Percentiles rank a stretch among this genome's conserved stretches.
phyloP scores from a whole-genome alignment of 2,329 filamentous ascomycete genomes.

The Sphaerostilbella broomeana region DNA sequence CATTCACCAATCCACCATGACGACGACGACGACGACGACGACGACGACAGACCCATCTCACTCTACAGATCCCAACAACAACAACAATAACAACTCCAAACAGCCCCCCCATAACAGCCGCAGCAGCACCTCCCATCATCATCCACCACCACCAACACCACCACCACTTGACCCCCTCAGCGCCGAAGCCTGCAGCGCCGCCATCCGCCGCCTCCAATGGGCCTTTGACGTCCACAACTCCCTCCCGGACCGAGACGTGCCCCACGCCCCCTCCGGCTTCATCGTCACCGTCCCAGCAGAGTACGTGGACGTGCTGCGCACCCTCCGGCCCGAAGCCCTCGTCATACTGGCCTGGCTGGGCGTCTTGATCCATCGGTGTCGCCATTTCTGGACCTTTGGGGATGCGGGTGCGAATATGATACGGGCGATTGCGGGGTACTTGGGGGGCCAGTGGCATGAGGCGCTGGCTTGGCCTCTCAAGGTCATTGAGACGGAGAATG shows the following conservation, averaged over 20 bases:
- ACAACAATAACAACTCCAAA: too few relatives aligned
- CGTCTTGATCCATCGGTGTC: constrained; percentile 38
- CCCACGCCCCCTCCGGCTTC: constrained; percentile 29
- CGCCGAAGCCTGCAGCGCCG: constrained; percentile 24
- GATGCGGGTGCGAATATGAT: constrained; percentile 27
- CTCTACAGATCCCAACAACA: constrained; percentile 24
- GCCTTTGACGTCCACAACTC: constrained; percentile 27
- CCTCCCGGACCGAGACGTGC: constrained; percentile 18
- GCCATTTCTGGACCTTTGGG: constrained; percentile 34
- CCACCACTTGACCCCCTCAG: constrained; percentile 22
- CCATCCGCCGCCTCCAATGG: constrained; percentile 26
- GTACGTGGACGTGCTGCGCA: constrained; percentile 30
- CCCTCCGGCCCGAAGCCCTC: constrained; percentile 35
- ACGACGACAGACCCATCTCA: constrained; percentile 14
- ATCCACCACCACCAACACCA: too few relatives aligned
- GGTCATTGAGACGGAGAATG: constrained; percentile 22
- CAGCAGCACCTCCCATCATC: not conserved
- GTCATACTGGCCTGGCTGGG: constrained; percentile 45
- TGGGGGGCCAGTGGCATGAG: constrained; percentile 29
- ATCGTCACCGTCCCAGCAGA: constrained; percentile 26
- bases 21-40: constrained; percentile 25
- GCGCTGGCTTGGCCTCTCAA: constrained; percentile 28
- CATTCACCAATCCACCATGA: constrained; percentile 18
- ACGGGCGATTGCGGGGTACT: constrained; percentile 25
- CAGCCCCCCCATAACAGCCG: too few relatives aligned